Evolutionary conservation across 2,329 filamentous ascomycete species (phyloP).

Genomic region (Apiospora saccharicola): DNA sequence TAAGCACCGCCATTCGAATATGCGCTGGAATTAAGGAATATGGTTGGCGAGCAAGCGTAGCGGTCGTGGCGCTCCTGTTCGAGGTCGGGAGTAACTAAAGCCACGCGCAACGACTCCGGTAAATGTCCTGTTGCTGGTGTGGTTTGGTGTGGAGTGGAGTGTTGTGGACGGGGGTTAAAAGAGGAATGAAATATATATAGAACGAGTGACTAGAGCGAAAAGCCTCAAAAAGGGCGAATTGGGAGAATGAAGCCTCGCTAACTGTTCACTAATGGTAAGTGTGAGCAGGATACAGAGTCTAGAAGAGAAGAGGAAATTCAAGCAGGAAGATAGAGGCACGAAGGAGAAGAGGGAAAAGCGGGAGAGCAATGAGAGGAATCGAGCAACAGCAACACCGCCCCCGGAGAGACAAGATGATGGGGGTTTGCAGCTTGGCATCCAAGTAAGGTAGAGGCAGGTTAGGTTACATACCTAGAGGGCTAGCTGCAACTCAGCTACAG

Average conservation of each 20-base stretch:
- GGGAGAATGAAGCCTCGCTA: slow-evolving; percentile 2
- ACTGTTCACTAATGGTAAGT: neutral
- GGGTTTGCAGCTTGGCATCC: slow-evolving; percentile 14
- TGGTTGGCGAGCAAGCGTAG: neutral
- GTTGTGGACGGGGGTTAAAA: neutral
- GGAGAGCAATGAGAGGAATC: slow-evolving; percentile 1
- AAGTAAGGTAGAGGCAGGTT: slow-evolving; percentile 20
- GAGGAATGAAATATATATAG: neutral
- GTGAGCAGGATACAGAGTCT: slow-evolving; percentile 1
- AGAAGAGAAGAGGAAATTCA: neutral
- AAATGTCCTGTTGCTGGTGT: neutral
- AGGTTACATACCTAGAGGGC: slow-evolving; percentile 19
- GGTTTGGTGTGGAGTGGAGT: neutral
- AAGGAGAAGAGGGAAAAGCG: neutral
- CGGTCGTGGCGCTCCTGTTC: slow-evolving; percentile 3
- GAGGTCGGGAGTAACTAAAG: slow-evolving; percentile 5
- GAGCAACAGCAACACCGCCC: slow-evolving; percentile 12
- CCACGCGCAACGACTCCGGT: slow-evolving; percentile 1
- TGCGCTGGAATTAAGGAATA: slow-evolving; percentile 7
- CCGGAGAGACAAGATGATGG: slow-evolving; percentile 15
- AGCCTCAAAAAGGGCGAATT: neutral
- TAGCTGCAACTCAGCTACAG: slow-evolving; percentile 18
- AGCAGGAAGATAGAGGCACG: neutral
- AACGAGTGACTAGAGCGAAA: slow-evolving; percentile 10
- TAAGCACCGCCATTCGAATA: slow-evolving; percentile 19